phyloP scores from a whole-genome alignment of 2,329 filamentous ascomycete genomes.

The Fusarium longipes region DNA sequence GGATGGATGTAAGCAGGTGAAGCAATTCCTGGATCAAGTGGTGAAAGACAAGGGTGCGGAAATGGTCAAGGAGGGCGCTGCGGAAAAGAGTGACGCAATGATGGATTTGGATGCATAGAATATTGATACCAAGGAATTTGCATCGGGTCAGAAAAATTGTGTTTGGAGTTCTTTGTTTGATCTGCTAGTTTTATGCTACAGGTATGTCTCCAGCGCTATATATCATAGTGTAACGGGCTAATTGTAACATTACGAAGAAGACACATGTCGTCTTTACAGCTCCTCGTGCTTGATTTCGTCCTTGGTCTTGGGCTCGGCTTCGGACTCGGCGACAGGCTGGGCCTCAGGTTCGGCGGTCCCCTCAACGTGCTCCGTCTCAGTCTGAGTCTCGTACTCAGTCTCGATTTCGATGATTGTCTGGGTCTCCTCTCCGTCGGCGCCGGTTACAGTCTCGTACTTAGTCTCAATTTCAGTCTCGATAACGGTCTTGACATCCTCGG shows the following conservation, averaged over 20 bases:
- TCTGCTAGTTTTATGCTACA: conserved; percentile 33
- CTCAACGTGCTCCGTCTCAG: conserved; percentile 35
- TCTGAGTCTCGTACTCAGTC: conserved; percentile 38
- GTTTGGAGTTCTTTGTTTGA: conserved; percentile 41
- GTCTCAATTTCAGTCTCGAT: conserved; percentile 38
- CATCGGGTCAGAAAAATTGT: conserved; percentile 23
- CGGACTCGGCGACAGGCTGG: conserved; percentile 33
- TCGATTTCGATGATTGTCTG: conserved; percentile 26
- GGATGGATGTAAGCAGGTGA: conserved; percentile 89
- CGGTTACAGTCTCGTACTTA: conserved; percentile 19
- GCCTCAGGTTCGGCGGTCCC: conserved; percentile 38
- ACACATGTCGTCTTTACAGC: conserved; percentile 52
- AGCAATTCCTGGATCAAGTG: conserved; percentile 82
- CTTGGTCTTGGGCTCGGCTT: conserved; percentile 46
- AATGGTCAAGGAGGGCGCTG: conserved; percentile 68
- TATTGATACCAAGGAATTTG: conserved; percentile 24
- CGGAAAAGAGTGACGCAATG: conserved; percentile 61
- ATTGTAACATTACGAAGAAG: conserved; percentile 30
- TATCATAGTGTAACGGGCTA: conserved; percentile 38
- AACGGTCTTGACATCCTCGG: conserved; percentile 41
- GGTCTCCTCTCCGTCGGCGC: background rate
- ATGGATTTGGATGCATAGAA: conserved; percentile 62
- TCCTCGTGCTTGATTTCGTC: conserved; percentile 59
- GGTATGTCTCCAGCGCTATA: conserved; percentile 31
- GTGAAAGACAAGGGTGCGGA: conserved; percentile 76